Conservation (phyloP, 768 basidiomycete species). For the Tricholomella constricta region DNA sequence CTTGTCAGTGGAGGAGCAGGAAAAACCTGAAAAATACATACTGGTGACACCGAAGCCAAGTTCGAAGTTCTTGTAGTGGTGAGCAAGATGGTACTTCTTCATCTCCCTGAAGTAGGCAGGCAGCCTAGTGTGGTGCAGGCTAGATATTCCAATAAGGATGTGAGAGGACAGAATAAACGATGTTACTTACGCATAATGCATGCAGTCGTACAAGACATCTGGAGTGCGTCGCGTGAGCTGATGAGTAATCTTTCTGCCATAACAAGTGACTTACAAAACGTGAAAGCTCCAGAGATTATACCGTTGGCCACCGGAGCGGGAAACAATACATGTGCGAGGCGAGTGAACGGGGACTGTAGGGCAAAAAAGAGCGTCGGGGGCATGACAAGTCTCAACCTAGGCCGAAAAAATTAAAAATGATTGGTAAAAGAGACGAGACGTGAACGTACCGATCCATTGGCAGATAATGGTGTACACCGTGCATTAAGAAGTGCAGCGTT, state of each 20-base stretch:
- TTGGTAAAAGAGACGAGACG: too few species aligned
- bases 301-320: constrained; percentile 86
- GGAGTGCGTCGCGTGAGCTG: constrained; percentile 6
- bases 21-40: constrained; percentile 33
- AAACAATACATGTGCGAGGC: constrained; percentile 80
- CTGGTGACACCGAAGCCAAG: constrained; percentile 97
- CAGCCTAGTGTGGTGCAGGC: constrained; percentile 84
- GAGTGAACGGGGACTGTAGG: constrained; percentile 85
- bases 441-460: constrained; percentile 92
- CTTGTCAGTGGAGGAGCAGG: not conserved
- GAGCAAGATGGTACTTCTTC: constrained; percentile 98
- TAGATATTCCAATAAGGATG: constrained; percentile 22
- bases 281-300: constrained; percentile 81
- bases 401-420: too few species aligned
- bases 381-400: constrained; percentile 92
- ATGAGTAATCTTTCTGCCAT: too few species aligned
- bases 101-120: constrained; percentile 86
- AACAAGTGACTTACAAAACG: constrained; percentile 75
- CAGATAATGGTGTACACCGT: constrained; percentile 96
- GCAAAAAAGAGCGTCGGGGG: constrained; percentile 81
- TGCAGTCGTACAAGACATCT: constrained; percentile 86
- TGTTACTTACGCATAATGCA: constrained; percentile 85
- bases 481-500: constrained; percentile 87
- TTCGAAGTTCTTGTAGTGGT: constrained; percentile 98
- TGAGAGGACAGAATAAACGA: not conserved